These are phyloP conservation scores for Fusarium bactridioides DNA, from an alignment of 2,329 filamentous ascomycete species.

Conservation along the genomic window DNA sequence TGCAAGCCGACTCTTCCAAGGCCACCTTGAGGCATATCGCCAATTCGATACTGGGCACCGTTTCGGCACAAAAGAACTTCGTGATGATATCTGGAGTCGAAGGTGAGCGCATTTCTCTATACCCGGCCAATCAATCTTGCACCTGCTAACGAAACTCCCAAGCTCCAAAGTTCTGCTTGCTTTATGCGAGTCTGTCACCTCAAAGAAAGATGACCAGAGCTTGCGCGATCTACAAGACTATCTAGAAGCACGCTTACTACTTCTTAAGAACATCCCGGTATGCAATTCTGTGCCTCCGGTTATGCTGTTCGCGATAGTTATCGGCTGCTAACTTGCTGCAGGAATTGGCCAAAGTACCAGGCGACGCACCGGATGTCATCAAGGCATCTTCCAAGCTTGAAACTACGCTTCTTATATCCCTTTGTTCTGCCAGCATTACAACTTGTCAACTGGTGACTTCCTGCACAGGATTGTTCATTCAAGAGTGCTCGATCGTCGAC, in stretches of 20 bases:
- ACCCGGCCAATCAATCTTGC: neutral
- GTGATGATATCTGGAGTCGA: conserved; percentile 60
- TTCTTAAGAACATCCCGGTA: conserved; percentile 61
- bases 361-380: conserved; percentile 63
- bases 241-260: conserved; percentile 61
- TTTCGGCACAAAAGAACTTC: conserved; percentile 41
- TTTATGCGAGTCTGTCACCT: conserved; percentile 58
- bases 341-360: conserved; percentile 63
- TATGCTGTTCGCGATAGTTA: neutral
- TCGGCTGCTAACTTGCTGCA: conserved; percentile 42
- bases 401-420: conserved; percentile 67
- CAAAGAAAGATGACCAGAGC: conserved; percentile 53
- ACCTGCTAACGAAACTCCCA: conserved; percentile 2
- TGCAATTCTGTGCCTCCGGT: conserved; percentile 23
- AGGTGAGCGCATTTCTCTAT: conserved; percentile 51
- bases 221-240: conserved; percentile 63
- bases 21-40: conserved; percentile 41
- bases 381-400: conserved; percentile 65
- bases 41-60: conserved; percentile 38
- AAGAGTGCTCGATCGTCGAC: conserved; percentile 66
- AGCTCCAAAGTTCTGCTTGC: conserved; percentile 52
- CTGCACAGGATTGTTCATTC: conserved; percentile 68
- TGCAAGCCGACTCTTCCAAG: conserved; percentile 56
- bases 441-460: conserved; percentile 70
- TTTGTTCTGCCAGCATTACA: conserved; percentile 72